Conservation (phyloP, 306 rosid species). For the Vachellia pachyceras region DNA sequence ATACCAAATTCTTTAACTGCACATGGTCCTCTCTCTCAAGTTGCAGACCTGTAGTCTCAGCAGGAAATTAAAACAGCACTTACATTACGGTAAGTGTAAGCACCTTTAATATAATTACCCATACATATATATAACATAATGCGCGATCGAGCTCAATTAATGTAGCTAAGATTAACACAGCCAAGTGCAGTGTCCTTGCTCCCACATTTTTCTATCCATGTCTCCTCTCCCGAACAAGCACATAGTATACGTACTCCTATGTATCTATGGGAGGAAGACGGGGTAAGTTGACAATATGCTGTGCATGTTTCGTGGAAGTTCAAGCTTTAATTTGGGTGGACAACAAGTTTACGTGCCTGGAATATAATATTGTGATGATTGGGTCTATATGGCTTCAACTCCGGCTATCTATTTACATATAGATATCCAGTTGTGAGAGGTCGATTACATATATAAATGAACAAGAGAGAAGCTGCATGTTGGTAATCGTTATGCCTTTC, state of each 20-base stretch:
- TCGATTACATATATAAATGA: not conserved
- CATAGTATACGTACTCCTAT: no score
- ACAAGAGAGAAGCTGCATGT: conserved; percentile 33
- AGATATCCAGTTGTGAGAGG: not conserved
- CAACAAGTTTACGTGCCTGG: conserved; percentile 28
- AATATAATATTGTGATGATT: conserved; percentile 34
- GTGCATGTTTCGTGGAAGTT: conserved; percentile 4
- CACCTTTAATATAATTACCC: not conserved
- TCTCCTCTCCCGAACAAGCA: not conserved
- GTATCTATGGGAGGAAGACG: not conserved
- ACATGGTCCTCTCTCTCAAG: not conserved
- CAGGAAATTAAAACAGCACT: not conserved
- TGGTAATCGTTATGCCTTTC: conserved; percentile 62
- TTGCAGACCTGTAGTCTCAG: not conserved
- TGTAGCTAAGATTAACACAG: not conserved
- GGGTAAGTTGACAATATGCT: not conserved
- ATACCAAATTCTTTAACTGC: not conserved
- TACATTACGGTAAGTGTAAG: not conserved
- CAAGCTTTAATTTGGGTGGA: not conserved
- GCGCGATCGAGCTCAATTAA: not conserved
- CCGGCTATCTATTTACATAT: not conserved
- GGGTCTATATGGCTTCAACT: not conserved
- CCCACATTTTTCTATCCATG: not conserved
- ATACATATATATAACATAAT: not conserved
- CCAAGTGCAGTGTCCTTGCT: not conserved